Base-by-base conservation (phyloP, 2,329 filamentous ascomycete species). In the Fusarium longipes region DNA sequence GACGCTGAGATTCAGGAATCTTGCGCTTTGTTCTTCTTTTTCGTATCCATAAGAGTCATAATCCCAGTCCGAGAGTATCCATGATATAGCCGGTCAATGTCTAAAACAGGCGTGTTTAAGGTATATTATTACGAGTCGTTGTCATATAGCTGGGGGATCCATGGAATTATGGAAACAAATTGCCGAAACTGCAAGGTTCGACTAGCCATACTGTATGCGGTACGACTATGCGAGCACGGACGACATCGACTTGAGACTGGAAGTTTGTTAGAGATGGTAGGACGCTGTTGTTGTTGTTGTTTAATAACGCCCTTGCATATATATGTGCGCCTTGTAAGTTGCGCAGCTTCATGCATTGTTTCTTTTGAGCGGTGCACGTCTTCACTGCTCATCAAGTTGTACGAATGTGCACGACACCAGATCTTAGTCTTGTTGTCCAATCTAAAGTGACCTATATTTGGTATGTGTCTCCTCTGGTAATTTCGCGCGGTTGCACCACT, bases 371-470 rank as follows among this genome's bases (percentile, higher is more conserved):
- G 22, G 25, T 44, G 47, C 38, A 43, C 12, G 18, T 12, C 32
- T 32, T 45, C 32, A 25, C 22, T 48, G 17, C 17, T 65, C 10
- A 27, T 24, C 9, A 17, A 43, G 18, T 51, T 68, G 32, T 33
- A 52, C 40, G 20, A 25, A 22, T 17, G 57, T 60, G 50, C 39
- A 24, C 45, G 18, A 25, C 59, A 42, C 29, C 35, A 51, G 27
- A 39, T 39, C 38, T 53, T 52, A 36, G 33, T 39, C 40, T 38
- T 43, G 38, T 35, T n/a, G 20, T 52, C 27, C 27, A 51, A 56
- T 36, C 27, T 56, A 40, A 20, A 25, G 8, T 49, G 58, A 43
- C 14, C 65, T 68, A 65, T 52, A 56, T 68, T 65, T 61, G 55
- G 64, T 35, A 49, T 20, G 40, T 47, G 24, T 35, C 48, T 38